A percentile compares a stretch with the other conserved stretches of the same genome.
Evolutionary conservation across 2,329 filamentous ascomycete species (phyloP).

Genomic region (Aspergillus fumigatiaffinis): DNA sequence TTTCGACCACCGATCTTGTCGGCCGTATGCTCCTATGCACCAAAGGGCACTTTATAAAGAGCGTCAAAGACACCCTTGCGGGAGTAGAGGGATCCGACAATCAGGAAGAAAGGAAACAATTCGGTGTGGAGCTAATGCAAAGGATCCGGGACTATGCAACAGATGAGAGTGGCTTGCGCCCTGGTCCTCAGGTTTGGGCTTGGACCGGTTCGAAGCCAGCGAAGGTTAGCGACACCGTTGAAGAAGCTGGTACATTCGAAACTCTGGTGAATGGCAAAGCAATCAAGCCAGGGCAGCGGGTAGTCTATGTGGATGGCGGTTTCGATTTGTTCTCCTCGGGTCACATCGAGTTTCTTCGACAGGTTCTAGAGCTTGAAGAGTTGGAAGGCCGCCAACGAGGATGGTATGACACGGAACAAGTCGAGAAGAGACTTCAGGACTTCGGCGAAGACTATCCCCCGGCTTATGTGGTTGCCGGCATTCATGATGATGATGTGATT

Average conservation of each 20-base stretch:
- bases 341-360: slow-evolving; percentile 88
- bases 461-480: slow-evolving; percentile 83
- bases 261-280: slow-evolving; percentile 67
- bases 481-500: slow-evolving; percentile 93
- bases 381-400: slow-evolving; percentile 62
- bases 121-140: slow-evolving; percentile 67
- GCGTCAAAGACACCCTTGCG: slow-evolving; percentile 63
- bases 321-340: slow-evolving; percentile 96
- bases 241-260: slow-evolving; percentile 63
- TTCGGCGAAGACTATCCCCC: slow-evolving; percentile 71
- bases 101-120: slow-evolving; percentile 60
- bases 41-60: slow-evolving; percentile 87
- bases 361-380: slow-evolving; percentile 71
- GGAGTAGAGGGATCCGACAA: slow-evolving; percentile 71
- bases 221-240: slow-evolving; percentile 37
- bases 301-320: slow-evolving; percentile 94
- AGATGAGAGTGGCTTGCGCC: slow-evolving; percentile 72
- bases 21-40: slow-evolving; percentile 96
- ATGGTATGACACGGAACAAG: slow-evolving; percentile 68
- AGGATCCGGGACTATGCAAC: slow-evolving; percentile 83
- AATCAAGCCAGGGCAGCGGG: slow-evolving; percentile 70
- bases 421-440: slow-evolving; percentile 59
- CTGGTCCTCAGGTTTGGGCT: slow-evolving; percentile 80
- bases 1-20: slow-evolving; percentile 96
- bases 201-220: slow-evolving; percentile 54